Conservation (phyloP, 768 basidiomycete species). For the Hydnomerulius pinastri region DNA sequence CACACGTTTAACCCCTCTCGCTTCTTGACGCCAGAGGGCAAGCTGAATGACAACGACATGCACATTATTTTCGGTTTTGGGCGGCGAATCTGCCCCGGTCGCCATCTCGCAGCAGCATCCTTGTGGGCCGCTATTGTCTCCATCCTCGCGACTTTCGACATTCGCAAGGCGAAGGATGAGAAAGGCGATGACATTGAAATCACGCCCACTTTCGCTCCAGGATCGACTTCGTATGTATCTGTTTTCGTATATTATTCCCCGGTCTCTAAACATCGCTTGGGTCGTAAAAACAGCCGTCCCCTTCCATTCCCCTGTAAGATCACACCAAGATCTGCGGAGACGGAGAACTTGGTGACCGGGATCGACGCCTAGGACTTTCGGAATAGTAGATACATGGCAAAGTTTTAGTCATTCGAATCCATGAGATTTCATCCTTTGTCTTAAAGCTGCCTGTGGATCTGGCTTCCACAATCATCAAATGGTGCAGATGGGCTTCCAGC, state of each 20-base stretch:
- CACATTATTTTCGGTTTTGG: slow-evolving; percentile 40
- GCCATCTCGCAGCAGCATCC: slow-evolving; percentile 37
- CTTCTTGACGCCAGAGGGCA: too few relatives aligned
- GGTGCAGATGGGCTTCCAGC: too few relatives aligned
- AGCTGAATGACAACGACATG: too few relatives aligned
- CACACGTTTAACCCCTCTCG: too few relatives aligned
- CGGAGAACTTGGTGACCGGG: neutral
- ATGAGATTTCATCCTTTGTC: too few relatives aligned
- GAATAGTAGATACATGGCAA: too few relatives aligned
- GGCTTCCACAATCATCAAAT: too few relatives aligned
- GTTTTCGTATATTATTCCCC: neutral
- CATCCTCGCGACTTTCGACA: neutral
- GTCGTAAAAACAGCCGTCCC: neutral
- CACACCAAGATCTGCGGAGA: neutral
- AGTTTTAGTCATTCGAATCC: too few relatives aligned
- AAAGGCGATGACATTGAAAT: neutral
- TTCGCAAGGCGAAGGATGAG: neutral
- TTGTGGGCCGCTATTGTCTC: too few relatives aligned
- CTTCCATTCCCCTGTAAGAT: neutral
- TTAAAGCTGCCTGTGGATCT: too few relatives aligned
- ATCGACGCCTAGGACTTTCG: too few relatives aligned
- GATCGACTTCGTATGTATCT: neutral
- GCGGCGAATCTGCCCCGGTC: slow-evolving; percentile 40
- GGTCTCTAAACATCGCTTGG: neutral
- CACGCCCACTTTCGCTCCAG: neutral